These are phyloP conservation scores for Xylaria longipes DNA, from an alignment of 495 filamentous ascomycete genomes.

Conservation along the genomic window DNA sequence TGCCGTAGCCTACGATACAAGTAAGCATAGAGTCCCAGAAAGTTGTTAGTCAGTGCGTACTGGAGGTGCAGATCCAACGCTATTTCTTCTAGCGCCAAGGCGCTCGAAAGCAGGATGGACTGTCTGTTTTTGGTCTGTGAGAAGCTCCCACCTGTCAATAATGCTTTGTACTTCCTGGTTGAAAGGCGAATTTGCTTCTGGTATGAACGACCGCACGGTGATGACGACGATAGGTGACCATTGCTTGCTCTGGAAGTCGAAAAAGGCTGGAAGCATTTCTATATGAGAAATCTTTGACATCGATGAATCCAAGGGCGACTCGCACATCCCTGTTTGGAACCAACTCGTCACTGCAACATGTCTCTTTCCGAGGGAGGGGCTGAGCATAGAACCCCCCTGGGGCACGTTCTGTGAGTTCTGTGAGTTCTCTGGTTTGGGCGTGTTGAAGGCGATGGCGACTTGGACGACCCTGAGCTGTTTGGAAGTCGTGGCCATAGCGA, in stretches of 20 bases:
- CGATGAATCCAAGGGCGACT: conserved; percentile 56
- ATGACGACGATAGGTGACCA: conserved; percentile 67
- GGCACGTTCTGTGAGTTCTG: conserved; percentile 42
- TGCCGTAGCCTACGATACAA: conserved; percentile 55
- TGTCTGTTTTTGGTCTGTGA: conserved; percentile 59
- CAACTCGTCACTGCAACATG: conserved; percentile 60
- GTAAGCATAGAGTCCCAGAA: conserved; percentile 24
- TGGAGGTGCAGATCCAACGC: conserved; percentile 50
- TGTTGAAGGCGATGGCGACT: conserved; percentile 61
- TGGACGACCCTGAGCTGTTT: conserved; percentile 71
- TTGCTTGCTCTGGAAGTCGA: conserved; percentile 57
- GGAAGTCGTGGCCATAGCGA: conserved; percentile 69
- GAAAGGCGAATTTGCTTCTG: conserved; percentile 57
- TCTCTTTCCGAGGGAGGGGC: conserved; percentile 52
- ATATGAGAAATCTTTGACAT: conserved; percentile 69
- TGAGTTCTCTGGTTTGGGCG: conserved; percentile 45
- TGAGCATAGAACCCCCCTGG: conserved; percentile 42
- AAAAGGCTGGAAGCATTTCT: conserved; percentile 66
- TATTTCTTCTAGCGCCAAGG: conserved; percentile 67
- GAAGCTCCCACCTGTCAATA: conserved; percentile 80
- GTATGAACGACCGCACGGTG: conserved; percentile 71
- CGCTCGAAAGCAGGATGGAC: conserved; percentile 79
- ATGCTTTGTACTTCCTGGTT: conserved; percentile 69
- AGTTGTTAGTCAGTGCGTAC: conserved; percentile 32
- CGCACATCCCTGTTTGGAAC: conserved; percentile 49